Percentiles rank a stretch among this genome's conserved stretches.
phyloP scores from a whole-genome alignment of 306 rosid genomes.

The Vachellia collinsii region DNA sequence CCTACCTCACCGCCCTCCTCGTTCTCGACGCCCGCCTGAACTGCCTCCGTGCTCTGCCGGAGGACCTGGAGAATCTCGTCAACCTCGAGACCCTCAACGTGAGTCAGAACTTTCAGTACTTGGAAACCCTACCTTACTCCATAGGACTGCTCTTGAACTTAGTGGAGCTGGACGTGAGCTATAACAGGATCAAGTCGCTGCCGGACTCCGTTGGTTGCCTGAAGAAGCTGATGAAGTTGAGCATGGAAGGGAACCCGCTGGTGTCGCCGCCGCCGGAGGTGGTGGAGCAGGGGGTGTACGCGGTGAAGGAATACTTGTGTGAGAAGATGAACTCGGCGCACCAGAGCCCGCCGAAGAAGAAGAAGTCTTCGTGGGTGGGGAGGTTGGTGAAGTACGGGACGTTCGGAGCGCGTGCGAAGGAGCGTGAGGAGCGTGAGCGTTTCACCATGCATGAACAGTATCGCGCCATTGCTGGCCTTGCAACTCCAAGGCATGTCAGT shows the following conservation, averaged over 20 bases:
- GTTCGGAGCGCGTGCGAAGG: slow-evolving; percentile 41
- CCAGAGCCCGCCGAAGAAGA: slow-evolving; percentile 40
- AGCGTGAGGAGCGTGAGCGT: slow-evolving; percentile 37
- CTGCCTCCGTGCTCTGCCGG: slow-evolving; percentile 70
- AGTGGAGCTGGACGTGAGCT: slow-evolving; percentile 81
- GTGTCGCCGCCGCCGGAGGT: slow-evolving; percentile 70
- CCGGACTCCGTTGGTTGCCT: slow-evolving; percentile 87
- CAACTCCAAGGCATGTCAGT: slow-evolving; percentile 72
- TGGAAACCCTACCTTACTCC: slow-evolving; percentile 71
- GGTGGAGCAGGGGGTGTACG: slow-evolving; percentile 64
- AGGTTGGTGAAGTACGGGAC: slow-evolving; percentile 65
- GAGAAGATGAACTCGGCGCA: slow-evolving; percentile 56
- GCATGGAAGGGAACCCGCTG: slow-evolving; percentile 84
- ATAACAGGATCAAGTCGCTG: slow-evolving; percentile 63
- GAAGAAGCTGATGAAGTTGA: slow-evolving; percentile 60
- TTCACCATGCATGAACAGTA: slow-evolving; percentile 48
- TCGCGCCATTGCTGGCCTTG: slow-evolving; percentile 70
- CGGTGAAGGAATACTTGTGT: slow-evolving; percentile 68
- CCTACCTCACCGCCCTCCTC: slow-evolving; percentile 60
- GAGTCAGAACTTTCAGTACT: slow-evolving; percentile 91
- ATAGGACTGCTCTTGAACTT: slow-evolving; percentile 81
- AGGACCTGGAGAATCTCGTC: slow-evolving; percentile 77
- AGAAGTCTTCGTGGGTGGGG: slow-evolving; percentile 69
- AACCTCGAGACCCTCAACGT: slow-evolving; percentile 78
- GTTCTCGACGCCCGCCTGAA: slow-evolving; percentile 80